A percentile compares a stretch with the other conserved stretches of the same genome.
These are phyloP conservation scores for Halophytophthora polymorphica DNA, from an alignment of 352 stramenopile species.

Conservation along the genomic window DNA sequence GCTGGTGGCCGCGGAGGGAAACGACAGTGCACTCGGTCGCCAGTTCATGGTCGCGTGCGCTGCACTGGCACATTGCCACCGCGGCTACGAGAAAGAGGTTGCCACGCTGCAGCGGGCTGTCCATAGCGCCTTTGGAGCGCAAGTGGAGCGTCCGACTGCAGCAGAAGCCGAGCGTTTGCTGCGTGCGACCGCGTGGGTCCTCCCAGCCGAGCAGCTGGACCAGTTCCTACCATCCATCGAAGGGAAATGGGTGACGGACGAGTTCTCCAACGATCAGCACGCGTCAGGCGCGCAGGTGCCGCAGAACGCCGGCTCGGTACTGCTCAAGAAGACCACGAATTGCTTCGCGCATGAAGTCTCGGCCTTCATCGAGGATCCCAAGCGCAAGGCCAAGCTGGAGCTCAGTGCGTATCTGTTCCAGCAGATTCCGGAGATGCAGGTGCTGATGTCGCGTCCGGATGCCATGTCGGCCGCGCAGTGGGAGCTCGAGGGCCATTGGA, in stretches of 20 bases:
- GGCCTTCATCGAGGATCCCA: conserved; percentile 43
- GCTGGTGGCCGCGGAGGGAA: conserved; percentile 33
- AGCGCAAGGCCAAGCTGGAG: conserved; percentile 44
- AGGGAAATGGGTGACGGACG: conserved; percentile 78
- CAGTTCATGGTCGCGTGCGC: conserved; percentile 38
- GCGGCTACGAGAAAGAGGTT: conserved; percentile 62
- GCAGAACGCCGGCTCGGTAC: conserved; percentile 68
- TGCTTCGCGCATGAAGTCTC: conserved; percentile 62
- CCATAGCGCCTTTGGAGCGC: conserved; percentile 26
- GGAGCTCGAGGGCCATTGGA: conserved; percentile 79
- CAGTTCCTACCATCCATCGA: conserved; percentile 60
- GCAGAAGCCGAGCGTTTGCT: conserved; percentile 40
- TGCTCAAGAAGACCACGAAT: conserved; percentile 52
- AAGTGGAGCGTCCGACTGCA: conserved; percentile 35
- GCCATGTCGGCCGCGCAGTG: conserved; percentile 23
- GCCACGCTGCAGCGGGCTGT: conserved; percentile 42
- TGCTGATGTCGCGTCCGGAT: conserved; percentile 31
- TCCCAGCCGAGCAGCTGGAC: conserved; percentile 32
- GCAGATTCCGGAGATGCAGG: conserved; percentile 49
- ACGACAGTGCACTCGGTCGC: conserved; percentile 20
- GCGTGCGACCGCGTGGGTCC: conserved; percentile 60
- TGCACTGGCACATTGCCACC: conserved; percentile 60
- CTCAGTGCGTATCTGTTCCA: conserved; percentile 61
- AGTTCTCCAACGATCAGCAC: conserved; percentile 65
- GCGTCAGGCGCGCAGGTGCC: conserved; percentile 22